phyloP scores from a whole-genome alignment of 1,284 basidiomycete species.

The Thelephora terrestris region DNA sequence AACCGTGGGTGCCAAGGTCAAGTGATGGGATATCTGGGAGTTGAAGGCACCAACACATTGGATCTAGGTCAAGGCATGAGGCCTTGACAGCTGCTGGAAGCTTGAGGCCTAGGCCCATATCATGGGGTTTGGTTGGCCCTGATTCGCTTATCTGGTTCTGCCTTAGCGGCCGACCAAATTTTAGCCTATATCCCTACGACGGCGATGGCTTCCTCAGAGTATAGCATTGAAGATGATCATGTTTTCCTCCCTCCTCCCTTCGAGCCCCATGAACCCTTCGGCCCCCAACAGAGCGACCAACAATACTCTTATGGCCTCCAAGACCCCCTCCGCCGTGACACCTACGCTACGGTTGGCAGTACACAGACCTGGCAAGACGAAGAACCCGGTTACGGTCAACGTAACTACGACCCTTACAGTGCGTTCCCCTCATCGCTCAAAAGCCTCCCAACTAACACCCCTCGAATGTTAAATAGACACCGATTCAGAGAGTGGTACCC shows the following conservation, averaged over 20 bases:
- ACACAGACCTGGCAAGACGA: constrained; percentile 40
- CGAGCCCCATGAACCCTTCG: constrained; percentile 45
- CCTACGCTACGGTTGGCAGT: constrained; percentile 61
- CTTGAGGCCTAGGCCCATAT: too few species aligned
- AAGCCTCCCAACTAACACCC: constrained; percentile 13
- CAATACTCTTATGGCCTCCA: constrained; percentile 67
- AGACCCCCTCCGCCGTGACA: constrained; percentile 55
- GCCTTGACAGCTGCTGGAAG: too few species aligned
- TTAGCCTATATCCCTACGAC: too few species aligned
- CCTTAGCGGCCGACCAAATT: too few species aligned
- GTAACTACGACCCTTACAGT: constrained; percentile 62
- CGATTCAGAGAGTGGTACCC: constrained; percentile 67
- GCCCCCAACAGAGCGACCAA: constrained; percentile 28
- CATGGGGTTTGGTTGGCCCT: too few species aligned
- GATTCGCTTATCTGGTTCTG: too few species aligned
- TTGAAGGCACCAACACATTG: constrained; percentile 40
- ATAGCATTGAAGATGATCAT: constrained; percentile 24
- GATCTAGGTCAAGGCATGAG: constrained; percentile 67
- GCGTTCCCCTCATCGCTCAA: constrained; percentile 16
- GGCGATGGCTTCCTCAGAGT: constrained; percentile 10
- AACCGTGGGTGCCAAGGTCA: constrained; percentile 30
- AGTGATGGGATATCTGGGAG: constrained; percentile 4
- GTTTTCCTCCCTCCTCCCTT: constrained; percentile 23
- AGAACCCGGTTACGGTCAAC: too few species aligned
- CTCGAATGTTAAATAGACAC: constrained; percentile 52